A percentile compares a stretch with the other conserved stretches of the same genome.
phyloP scores from a whole-genome alignment of 1,284 basidiomycete genomes.

The Naganishia sp. region DNA sequence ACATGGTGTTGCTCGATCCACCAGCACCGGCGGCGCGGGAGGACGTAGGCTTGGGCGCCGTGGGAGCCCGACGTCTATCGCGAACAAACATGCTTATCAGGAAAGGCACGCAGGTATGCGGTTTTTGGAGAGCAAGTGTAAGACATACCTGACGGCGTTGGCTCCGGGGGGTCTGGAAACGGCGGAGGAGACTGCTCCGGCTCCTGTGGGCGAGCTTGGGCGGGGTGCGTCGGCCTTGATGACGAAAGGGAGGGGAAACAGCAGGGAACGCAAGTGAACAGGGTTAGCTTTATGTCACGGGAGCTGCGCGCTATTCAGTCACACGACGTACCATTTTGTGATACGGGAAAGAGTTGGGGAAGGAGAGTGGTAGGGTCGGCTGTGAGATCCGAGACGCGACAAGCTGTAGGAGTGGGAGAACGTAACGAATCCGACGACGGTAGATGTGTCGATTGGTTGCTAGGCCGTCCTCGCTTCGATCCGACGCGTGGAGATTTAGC shows the following conservation, averaged over 20 bases:
- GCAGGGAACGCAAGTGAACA: background rate
- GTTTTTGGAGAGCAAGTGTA: slow-evolving; percentile 14
- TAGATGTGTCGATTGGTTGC: slow-evolving; percentile 5
- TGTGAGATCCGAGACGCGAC: background rate
- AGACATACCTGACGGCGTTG: slow-evolving; percentile 52
- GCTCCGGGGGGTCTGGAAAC: slow-evolving; percentile 53
- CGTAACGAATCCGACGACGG: background rate
- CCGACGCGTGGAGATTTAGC: slow-evolving; percentile 17
- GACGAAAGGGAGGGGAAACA: background rate
- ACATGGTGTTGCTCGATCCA: slow-evolving; percentile 95
- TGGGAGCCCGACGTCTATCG: slow-evolving; percentile 75
- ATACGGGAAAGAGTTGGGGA: background rate
- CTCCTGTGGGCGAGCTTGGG: slow-evolving; percentile 47
- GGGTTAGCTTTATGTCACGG: too few species aligned
- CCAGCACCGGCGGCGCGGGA: slow-evolving; percentile 91
- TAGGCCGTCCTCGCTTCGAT: slow-evolving; percentile 5
- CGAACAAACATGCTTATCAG: background rate
- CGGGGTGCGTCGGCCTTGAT: slow-evolving; percentile 50
- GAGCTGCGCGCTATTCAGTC: too few species aligned
- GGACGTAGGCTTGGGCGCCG: slow-evolving; percentile 78
- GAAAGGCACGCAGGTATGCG: too few species aligned
- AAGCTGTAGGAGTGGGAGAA: background rate
- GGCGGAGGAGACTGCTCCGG: slow-evolving; percentile 41
- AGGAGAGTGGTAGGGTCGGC: background rate
- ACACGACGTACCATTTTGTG: slow-evolving; percentile 9